Base-by-base conservation (phyloP, 306 rosid genomes). In the Dalbergia cochinchinensis region DNA sequence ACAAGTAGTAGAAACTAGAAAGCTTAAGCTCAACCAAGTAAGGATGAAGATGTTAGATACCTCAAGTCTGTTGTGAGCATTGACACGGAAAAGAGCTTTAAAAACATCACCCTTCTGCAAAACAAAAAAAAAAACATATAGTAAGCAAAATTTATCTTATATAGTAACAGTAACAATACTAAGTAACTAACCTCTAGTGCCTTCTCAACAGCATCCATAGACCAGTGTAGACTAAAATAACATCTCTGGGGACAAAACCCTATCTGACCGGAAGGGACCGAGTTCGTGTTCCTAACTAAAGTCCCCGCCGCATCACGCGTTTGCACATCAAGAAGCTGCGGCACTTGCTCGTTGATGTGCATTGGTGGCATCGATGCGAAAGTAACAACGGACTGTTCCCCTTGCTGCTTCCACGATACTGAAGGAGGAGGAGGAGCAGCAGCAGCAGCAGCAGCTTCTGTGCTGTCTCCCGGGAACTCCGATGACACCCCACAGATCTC, bases 41-140 rank as follows among this genome's bases (percentile, higher is more conserved):
- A 11, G 6, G 4, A 57, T 58, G 39, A 20, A 37, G 60, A 26
- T 59, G 68, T 55, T 11, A 69, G 84, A 73, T 77, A 92, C 99
- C 98, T 95, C 99, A 48, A 83, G 69, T 82, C 87, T 89, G 72
- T 95, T 91, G 87, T 90, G 91, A 18, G 92, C 96, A 83, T 95
- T 95, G 84, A 95, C 96, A 58, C 54, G 91, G 77, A 95, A 90
- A 67, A 83, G 76, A 82, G 97, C 93, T 88, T 82, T 95, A 55
- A 89, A 91, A 78, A 78, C 84, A 77, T 83, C 90, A 47, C 97
- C 97, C 74, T 77, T 91, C 99, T 95, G 95, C 88, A 81, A 85
- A 59, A 82, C 20, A 71, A 66, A 75, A 42, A 83, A 55, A 16
- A 3, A 5, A n/a, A 15, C 6, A 5, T 1, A 73, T 20, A 70